phyloP scores from a whole-genome alignment of 176 grass and related monocot species.

The Aegilops bicornis region DNA sequence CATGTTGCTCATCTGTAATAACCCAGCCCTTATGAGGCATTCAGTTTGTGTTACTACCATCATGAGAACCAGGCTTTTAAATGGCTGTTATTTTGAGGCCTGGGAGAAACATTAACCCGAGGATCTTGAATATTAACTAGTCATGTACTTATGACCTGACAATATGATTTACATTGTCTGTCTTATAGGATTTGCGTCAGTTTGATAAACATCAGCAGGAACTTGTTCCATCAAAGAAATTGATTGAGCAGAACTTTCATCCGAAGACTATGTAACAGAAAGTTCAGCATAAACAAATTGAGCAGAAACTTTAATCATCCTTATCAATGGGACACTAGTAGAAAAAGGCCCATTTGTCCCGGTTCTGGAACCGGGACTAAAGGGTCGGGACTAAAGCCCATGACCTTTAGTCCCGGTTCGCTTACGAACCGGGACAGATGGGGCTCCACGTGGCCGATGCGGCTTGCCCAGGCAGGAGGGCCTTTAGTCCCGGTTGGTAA shows the following conservation, averaged over 20 bases:
- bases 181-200: conserved; percentile 41
- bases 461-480: no score
- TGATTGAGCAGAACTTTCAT: conserved; percentile 12
- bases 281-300: conserved; percentile 17
- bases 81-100: conserved; percentile 52
- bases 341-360: no score
- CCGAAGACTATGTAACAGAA: conserved; percentile 26
- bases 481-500: no score
- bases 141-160: neutral
- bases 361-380: no score
- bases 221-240: conserved; percentile 20
- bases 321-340: neutral
- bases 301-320: conserved; percentile 32
- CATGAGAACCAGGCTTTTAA: conserved; percentile 42
- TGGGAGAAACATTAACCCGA: neutral
- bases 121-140: neutral
- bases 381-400: no score
- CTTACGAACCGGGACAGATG: no score
- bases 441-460: no score
- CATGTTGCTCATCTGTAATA: conserved; percentile 2
- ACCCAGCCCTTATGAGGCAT: conserved; percentile 19
- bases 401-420: no score
- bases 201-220: conserved; percentile 44
- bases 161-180: neutral
- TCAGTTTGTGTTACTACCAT: conserved; percentile 29